A percentile compares a stretch with the other conserved stretches of the same genome.
phyloP scores from a whole-genome alignment of 805 yeast species.

The Yamadazyma endophytica region DNA sequence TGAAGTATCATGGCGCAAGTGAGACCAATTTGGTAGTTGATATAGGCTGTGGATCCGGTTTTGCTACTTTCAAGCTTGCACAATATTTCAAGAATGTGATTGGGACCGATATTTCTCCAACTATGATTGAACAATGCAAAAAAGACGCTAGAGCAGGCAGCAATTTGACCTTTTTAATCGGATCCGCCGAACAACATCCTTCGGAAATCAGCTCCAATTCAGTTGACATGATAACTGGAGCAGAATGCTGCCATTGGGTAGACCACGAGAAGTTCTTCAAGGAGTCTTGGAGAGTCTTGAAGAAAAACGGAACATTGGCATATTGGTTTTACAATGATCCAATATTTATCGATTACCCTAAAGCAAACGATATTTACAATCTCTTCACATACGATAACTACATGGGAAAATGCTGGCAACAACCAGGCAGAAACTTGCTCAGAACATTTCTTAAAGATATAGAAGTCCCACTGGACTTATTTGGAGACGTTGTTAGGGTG shows the following conservation, averaged over 20 bases:
- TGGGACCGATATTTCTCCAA: constrained; percentile 46
- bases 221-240: constrained; percentile 68
- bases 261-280: constrained; percentile 50
- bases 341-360: constrained; percentile 38
- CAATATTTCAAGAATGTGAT: constrained; percentile 23
- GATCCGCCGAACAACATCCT: constrained; percentile 27
- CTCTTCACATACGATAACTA: constrained; percentile 46
- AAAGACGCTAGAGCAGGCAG: constrained; percentile 7
- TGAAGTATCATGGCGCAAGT: constrained; percentile 7
- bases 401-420: constrained; percentile 47
- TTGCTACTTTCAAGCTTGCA: constrained; percentile 36
- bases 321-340: constrained; percentile 82
- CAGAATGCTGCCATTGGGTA: constrained; percentile 88
- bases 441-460: constrained; percentile 36
- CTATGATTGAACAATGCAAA: constrained; percentile 38
- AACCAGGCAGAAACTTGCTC: constrained; percentile 43
- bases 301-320: constrained; percentile 64
- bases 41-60: constrained; percentile 55
- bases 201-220: constrained; percentile 7
- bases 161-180: constrained; percentile 25
- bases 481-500: constrained; percentile 32
- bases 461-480: constrained; percentile 32
- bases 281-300: constrained; percentile 47
- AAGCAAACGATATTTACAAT: constrained; percentile 50
- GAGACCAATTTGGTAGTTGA: constrained; percentile 23